Evolutionary conservation across 176 grass and related monocot species (phyloP), one percentile per base, ranked within the genome.

Genomic region (Tillandsia leiboldiana): DNA sequence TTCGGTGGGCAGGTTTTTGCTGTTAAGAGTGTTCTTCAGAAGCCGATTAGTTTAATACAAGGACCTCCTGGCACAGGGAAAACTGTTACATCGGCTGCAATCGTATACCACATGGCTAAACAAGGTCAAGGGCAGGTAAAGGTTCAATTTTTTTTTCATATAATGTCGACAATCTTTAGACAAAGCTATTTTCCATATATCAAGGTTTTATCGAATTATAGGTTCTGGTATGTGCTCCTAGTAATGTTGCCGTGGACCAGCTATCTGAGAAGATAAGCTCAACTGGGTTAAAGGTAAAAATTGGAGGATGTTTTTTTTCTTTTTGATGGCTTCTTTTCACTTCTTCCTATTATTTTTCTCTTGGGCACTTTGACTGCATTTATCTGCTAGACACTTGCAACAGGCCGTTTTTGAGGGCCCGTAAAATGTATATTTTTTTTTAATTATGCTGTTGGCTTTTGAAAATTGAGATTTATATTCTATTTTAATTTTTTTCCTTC

Each of bases 41-140:
- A 99, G 74, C 95, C 95, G 51, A 51, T 99, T 87, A 99, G 95
- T 79, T 83, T 99, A 67, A 99, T 99, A 85, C 95, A 99, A 80
- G 95, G 95, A 56, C 95, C 95, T 58, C 95, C 90, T 82, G 90
- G 95, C 58, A 94, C 95, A 47, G 95, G 95, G 70, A 99, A 99
- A 90, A 99, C 95, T 47, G 87, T 94, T 65, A 99, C 95, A 78
- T 99, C 95, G 70, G 95, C 95, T 75, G 90, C 95, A 78, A 90
- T 99, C 78, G 95, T 99, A 22, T 99, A 99, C 84, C 95, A 99
- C 87, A 99, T 99, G 95, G 87, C 95, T 70, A 99, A 99, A 86
- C 95, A 99, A 84, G 90, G 95, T 12, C 95, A 94, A 83, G 95
- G 95, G 53, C 95, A 99, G 90, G 95, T 99, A 94, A 63, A 70